A percentile compares a stretch with the other conserved stretches of the same genome.
Conservation (phyloP, 345 rosid genomes). For the Erysimum cheiranthoides region DNA sequence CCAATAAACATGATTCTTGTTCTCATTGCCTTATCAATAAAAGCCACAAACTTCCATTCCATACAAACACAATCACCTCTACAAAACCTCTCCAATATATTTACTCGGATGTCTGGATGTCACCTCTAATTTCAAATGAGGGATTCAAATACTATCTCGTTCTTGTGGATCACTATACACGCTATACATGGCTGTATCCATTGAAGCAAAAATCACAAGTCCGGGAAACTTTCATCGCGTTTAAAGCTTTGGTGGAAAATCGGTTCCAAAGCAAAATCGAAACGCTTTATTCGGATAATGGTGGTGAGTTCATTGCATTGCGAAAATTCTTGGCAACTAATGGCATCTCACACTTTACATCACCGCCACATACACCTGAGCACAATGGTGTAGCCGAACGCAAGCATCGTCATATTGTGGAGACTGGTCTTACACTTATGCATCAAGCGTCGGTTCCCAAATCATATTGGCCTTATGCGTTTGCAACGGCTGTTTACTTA, state of each 20-base stretch:
- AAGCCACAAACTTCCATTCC: too few species aligned
- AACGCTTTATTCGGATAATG: not conserved
- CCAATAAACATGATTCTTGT: too few species aligned
- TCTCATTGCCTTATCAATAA: too few species aligned
- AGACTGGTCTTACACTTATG: not conserved
- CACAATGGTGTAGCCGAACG: not conserved
- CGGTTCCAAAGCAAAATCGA: not conserved
- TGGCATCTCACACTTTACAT: not conserved
- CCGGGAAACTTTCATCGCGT: too few species aligned
- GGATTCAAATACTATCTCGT: too few species aligned
- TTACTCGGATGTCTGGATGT: too few species aligned
- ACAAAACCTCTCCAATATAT: too few species aligned
- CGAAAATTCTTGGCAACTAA: not conserved
- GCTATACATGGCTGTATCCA: too few species aligned
- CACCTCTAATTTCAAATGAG: too few species aligned
- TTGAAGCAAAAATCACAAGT: too few species aligned
- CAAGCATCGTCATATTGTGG: not conserved
- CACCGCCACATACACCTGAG: not conserved
- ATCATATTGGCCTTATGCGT: not conserved
- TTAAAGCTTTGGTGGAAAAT: not conserved
- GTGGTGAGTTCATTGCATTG: not conserved
- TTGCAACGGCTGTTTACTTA: not conserved
- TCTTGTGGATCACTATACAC: too few species aligned
- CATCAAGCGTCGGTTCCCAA: not conserved
- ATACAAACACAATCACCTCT: too few species aligned